A percentile compares a stretch with the other conserved stretches of the same genome.
phyloP scores from a whole-genome alignment of 305 asterid species.

The Fraxinus latifolia region DNA sequence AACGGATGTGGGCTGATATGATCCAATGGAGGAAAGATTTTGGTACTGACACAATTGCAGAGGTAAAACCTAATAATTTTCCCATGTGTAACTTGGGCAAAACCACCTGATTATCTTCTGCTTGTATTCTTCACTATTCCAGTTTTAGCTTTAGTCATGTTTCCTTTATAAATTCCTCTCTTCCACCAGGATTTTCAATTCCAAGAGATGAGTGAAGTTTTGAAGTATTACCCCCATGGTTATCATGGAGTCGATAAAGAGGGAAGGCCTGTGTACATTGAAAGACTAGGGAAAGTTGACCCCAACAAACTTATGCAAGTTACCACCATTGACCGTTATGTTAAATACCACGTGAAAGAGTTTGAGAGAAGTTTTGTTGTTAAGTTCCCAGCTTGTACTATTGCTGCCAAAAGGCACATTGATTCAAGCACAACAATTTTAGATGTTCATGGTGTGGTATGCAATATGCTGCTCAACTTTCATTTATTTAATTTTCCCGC shows the following conservation, averaged over 20 bases:
- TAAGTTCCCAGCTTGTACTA: conserved; percentile 95
- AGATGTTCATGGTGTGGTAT: conserved; percentile 98
- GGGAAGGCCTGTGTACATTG: conserved; percentile 95
- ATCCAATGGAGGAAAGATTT: conserved; percentile 63
- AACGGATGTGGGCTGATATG: conserved; percentile 69
- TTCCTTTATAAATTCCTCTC: not conserved
- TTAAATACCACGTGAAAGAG: conserved; percentile 84
- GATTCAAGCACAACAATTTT: conserved; percentile 94
- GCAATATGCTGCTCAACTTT: conserved; percentile 27
- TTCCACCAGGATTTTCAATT: conserved; percentile 74
- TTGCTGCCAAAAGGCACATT: conserved; percentile 93
- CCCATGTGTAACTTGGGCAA: not conserved
- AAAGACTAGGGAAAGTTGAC: conserved; percentile 92
- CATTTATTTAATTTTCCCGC: conserved; percentile 10
- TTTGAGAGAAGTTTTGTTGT: conserved; percentile 73
- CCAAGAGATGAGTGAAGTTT: conserved; percentile 73
- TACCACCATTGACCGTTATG: conserved; percentile 83
- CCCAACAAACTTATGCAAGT: conserved; percentile 93
- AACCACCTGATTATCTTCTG: not conserved
- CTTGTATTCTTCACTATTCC: not conserved
- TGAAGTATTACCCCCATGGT: conserved; percentile 91
- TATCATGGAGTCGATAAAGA: conserved; percentile 94
- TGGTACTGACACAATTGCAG: conserved; percentile 46
- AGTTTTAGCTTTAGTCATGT: not conserved
- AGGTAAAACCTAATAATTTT: conserved; percentile 30